A percentile compares a stretch with the other conserved stretches of the same genome.
phyloP scores from a whole-genome alignment of 352 stramenopile genomes.

The Pythium dissotocum region DNA sequence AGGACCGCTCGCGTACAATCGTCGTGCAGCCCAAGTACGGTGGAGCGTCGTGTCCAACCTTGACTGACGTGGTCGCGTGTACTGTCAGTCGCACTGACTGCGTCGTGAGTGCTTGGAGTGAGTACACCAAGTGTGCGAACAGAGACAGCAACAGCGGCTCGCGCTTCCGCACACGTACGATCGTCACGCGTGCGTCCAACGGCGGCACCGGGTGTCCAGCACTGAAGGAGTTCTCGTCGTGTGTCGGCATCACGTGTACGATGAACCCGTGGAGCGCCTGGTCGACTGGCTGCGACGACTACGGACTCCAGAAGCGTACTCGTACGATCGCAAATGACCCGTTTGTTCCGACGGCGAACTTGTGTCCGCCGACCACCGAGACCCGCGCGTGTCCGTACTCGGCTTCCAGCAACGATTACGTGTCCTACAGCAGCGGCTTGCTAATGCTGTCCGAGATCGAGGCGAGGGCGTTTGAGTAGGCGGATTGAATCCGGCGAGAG shows the following conservation, averaged over 20 bases:
- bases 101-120: conserved; percentile 26
- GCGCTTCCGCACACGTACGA: conserved; percentile 26
- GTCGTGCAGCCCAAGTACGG: conserved; percentile 38
- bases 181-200: conserved; percentile 33
- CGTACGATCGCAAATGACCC: conserved; percentile 34
- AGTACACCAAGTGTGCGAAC: conserved; percentile 32
- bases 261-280: conserved; percentile 34
- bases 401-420: conserved; percentile 33
- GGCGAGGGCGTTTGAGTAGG: conserved; percentile 32
- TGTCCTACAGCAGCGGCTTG: conserved; percentile 1
- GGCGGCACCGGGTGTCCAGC: conserved; percentile 32
- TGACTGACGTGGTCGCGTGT: conserved; percentile 20
- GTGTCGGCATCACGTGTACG: conserved; percentile 31
- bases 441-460: conserved; percentile 27
- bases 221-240: conserved; percentile 22
- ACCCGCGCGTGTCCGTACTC: conserved; percentile 39
- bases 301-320: conserved; percentile 36
- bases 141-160: conserved; percentile 12
- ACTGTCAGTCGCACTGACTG: conserved; percentile 30
- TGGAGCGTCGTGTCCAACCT: conserved; percentile 35
- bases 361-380: conserved; percentile 32
- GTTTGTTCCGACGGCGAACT: conserved; percentile 21
- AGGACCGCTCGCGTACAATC: conserved; percentile 45
- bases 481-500: too few species aligned
- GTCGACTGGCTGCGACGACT: conserved; percentile 35